Conservation (phyloP, 257 asterid genomes). For the Fraxinus cuspidata region DNA sequence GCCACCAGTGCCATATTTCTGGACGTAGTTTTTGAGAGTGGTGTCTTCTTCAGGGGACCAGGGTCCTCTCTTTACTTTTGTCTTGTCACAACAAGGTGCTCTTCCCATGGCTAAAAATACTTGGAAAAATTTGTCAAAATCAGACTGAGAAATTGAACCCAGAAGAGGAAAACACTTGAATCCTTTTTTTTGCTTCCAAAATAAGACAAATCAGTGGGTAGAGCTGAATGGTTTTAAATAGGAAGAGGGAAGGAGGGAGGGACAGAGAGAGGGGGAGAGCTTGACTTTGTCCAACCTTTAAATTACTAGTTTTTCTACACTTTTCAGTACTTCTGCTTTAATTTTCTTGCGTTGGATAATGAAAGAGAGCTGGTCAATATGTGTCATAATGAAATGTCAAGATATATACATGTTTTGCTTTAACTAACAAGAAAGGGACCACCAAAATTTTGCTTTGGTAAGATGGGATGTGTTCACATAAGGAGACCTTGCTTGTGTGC, state of each 20-base stretch:
- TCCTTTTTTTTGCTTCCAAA: background rate
- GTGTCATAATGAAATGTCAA: slow-evolving; percentile 29
- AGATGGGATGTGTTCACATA: slow-evolving; percentile 32
- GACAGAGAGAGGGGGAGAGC: background rate
- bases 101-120: slow-evolving; percentile 49
- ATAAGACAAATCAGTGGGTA: slow-evolving; percentile 9
- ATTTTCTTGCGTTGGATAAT: slow-evolving; percentile 21
- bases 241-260: slow-evolving; percentile 2
- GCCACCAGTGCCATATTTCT: slow-evolving; percentile 57
- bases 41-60: slow-evolving; percentile 81
- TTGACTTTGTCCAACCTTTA: slow-evolving; percentile 53
- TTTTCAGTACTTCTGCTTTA: background rate
- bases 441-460: slow-evolving; percentile 27
- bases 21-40: slow-evolving; percentile 46
- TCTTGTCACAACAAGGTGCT: slow-evolving; percentile 84
- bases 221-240: slow-evolving; percentile 10
- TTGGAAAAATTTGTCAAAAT: background rate
- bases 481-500: background rate
- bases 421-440: slow-evolving; percentile 20
- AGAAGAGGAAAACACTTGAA: background rate
- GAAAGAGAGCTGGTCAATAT: slow-evolving; percentile 43
- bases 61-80: slow-evolving; percentile 72
- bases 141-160: background rate
- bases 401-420: slow-evolving; percentile 21
- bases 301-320: slow-evolving; percentile 8